Base-by-base conservation (phyloP, 306 rosid genomes). In the Astragalus membranaceus region DNA sequence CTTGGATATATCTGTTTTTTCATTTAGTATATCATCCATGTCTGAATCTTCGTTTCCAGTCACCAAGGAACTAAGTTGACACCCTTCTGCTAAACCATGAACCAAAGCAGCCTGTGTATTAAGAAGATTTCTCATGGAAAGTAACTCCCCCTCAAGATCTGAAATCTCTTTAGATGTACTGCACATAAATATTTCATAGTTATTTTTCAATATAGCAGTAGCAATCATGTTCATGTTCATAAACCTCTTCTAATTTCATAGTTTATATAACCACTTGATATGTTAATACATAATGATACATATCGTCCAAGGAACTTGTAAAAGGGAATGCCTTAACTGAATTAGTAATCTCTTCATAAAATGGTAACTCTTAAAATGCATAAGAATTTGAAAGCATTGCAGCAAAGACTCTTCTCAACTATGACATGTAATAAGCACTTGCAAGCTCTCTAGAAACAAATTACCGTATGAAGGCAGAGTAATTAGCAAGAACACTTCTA, bases 391-490 rank as follows among this genome's bases (percentile, higher is more conserved):
- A 62, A 69, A 70, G 5, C 6, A 4, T 53, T 6, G 14, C 15
- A 55, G 14, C 17, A 65, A 37, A 30, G 5, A 48, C 10, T 43
- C 10, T 8, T 43, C 29, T 53, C 37, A 17, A 64, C 53, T 33
- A 20, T 16, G 23, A 53, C 43, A 36, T 44, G 73, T 13, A 60
- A n/a, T 7, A 29, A 58, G 29, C 33, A 41, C 11, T 23, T 26
- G 2, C 36, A 35, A 65, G 47, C 36, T 65, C 41, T 30, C 52
- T 29, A 7, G 43, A 41, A 64, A 33, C 29, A 7, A 61, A 35
- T 84, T 44, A 90, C 98, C 97, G 96, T 36, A 94, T 90, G 87
- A 90, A 94, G 44, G 98, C 90, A 1, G 92, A 75, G 70, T 94
- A 94, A 63, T 90, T 94, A 72, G 97, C 91, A 55, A 88, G 90